A percentile compares a stretch with the other conserved stretches of the same genome.
phyloP scores from a whole-genome alignment of 441 rosid genomes.

The Codiaeum variegatum region DNA sequence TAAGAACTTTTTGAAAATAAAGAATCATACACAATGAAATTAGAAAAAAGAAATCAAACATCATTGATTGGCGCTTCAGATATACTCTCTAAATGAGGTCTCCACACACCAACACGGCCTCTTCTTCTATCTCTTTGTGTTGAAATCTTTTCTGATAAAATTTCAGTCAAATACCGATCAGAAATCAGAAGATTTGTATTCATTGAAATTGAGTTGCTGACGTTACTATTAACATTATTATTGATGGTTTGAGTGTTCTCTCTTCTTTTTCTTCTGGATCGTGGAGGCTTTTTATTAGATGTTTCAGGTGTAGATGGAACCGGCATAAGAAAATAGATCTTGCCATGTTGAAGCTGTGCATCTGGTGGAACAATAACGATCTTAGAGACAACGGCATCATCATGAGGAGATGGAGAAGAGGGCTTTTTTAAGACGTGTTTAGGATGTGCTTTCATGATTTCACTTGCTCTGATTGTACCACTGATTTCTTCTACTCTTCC shows the following conservation, averaged over 20 bases:
- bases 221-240: constrained; percentile 17
- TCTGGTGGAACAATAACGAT: constrained; percentile 87
- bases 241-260: constrained; percentile 23
- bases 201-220: constrained; percentile 23
- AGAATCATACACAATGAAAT: constrained; percentile 17
- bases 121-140: constrained; percentile 71
- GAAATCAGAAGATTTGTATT: constrained; percentile 39
- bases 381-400: constrained; percentile 50
- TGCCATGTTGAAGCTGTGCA: constrained; percentile 87
- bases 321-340: constrained; percentile 90
- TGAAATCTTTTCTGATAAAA: constrained; percentile 71
- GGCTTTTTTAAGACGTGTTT: constrained; percentile 85
- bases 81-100: constrained; percentile 91
- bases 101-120: constrained; percentile 88
- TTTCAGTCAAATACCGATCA: constrained; percentile 83
- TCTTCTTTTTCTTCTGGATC: constrained; percentile 43
- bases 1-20: constrained; percentile 21
- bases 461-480: constrained; percentile 70
- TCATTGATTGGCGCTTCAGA: constrained; percentile 45
- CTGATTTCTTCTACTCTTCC: constrained; percentile 90
- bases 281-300: constrained; percentile 25
- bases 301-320: constrained; percentile 32
- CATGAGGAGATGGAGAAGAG: constrained; percentile 43
- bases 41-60: constrained; percentile 1
- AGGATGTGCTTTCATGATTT: constrained; percentile 79